These are phyloP conservation scores for Populus trichocarpa DNA, from an alignment of 441 rosid genomes.

Conservation along the genomic window DNA sequence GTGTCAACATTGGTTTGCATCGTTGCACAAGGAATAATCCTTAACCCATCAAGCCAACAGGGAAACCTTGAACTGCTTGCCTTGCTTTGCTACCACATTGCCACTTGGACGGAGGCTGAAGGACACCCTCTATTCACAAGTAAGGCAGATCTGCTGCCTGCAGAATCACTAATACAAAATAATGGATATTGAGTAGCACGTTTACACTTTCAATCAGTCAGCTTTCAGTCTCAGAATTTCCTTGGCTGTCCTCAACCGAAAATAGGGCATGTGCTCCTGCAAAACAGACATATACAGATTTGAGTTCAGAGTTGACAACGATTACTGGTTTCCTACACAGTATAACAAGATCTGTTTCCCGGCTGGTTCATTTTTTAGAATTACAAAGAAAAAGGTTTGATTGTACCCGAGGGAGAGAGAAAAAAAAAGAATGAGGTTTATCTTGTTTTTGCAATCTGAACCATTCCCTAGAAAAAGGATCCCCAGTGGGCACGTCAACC, in stretches of 20 bases:
- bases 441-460: no score
- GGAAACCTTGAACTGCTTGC: constrained; percentile 9
- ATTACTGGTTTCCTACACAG: not conserved
- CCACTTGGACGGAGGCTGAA: not conserved
- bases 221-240: constrained; percentile 80
- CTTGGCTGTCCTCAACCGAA: constrained; percentile 78
- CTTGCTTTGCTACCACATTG: not conserved
- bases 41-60: constrained; percentile 4
- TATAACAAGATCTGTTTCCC: no score
- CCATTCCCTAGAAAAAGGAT: no score
- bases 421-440: no score
- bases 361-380: no score
- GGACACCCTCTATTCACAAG: constrained; percentile 10
- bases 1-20: not conserved
- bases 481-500: not conserved
- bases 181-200: not conserved
- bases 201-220: constrained; percentile 33
- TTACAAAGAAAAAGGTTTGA: no score
- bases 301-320: not conserved
- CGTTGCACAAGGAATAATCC: not conserved
- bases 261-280: constrained; percentile 83
- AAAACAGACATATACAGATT: not conserved
- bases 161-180: constrained; percentile 1
- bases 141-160: constrained; percentile 3
- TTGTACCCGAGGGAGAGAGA: no score